A percentile compares a stretch with the other conserved stretches of the same genome.
Evolutionary conservation across 2,329 filamentous ascomycete species (phyloP).

Genomic region (Monosporascus sp.): DNA sequence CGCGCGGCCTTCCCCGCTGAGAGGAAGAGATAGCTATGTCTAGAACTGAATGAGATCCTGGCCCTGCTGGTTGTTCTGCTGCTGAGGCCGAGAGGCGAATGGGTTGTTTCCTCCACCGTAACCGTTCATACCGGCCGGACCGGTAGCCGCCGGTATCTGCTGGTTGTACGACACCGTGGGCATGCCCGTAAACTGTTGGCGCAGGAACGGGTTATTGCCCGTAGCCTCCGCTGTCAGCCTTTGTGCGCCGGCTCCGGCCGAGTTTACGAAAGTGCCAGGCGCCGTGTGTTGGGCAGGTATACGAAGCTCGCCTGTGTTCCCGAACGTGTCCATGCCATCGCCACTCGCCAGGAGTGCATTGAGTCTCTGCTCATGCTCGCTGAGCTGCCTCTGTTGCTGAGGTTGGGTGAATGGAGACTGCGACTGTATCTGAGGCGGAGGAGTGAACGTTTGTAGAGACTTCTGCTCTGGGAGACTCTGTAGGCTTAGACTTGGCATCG

Average conservation of each 20-base stretch:
- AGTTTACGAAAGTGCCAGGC: constrained; percentile 94
- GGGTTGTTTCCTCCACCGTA: constrained; percentile 45
- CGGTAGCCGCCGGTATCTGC: constrained; percentile 51
- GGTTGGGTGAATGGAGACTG: constrained; percentile 41
- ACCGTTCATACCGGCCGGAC: constrained; percentile 51
- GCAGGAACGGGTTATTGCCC: constrained; percentile 85
- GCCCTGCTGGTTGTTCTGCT: constrained; percentile 39
- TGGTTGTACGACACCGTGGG: constrained; percentile 52
- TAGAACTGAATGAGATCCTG: constrained; percentile 62
- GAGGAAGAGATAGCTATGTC: constrained; percentile 6
- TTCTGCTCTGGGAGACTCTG: constrained; percentile 70
- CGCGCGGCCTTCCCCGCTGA: background rate
- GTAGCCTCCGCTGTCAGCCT: constrained; percentile 66
- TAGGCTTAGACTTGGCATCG: constrained; percentile 63
- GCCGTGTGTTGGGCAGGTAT: constrained; percentile 96
- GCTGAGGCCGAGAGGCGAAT: constrained; percentile 50
- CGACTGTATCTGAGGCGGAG: constrained; percentile 25
- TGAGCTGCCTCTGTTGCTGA: constrained; percentile 47
- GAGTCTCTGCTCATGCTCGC: constrained; percentile 66
- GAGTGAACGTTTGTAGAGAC: constrained; percentile 52
- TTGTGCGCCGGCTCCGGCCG: constrained; percentile 74
- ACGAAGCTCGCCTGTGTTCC: constrained; percentile 92
- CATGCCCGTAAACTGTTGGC: constrained; percentile 77
- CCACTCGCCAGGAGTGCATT: constrained; percentile 81
- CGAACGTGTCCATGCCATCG: constrained; percentile 95